phyloP scores from a whole-genome alignment of 768 basidiomycete genomes.

The Mycena capillaripes region DNA sequence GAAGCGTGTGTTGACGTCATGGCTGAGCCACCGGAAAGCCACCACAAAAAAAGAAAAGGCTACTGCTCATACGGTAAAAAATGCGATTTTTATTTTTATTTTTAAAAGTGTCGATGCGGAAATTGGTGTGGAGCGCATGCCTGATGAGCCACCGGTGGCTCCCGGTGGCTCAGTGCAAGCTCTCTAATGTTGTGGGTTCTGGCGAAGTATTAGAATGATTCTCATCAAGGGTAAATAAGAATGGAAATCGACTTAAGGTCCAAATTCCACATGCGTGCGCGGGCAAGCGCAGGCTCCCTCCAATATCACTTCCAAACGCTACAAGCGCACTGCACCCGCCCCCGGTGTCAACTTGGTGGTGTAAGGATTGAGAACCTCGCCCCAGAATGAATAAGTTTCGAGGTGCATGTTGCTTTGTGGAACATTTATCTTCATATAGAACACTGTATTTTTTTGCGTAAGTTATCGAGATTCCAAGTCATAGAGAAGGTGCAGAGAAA shows the following conservation, averaged over 20 bases:
- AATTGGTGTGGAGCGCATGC: no score
- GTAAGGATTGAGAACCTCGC: slow-evolving; percentile 58
- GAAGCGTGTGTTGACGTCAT: no score
- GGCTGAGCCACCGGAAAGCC: no score
- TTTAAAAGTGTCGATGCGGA: no score
- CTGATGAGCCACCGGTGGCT: no score
- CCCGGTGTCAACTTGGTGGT: slow-evolving; percentile 60
- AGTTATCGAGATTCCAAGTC: no score
- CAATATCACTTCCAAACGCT: slow-evolving; percentile 57
- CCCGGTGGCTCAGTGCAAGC: no score
- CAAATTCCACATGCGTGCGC: slow-evolving; percentile 40
- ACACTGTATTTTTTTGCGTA: slow-evolving; percentile 43
- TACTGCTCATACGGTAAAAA: no score
- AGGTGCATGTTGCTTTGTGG: slow-evolving; percentile 59
- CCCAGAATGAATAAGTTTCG: slow-evolving; percentile 49
- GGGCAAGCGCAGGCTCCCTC: slow-evolving; percentile 54
- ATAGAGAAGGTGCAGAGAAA: no score
- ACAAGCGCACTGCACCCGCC: slow-evolving; percentile 67
- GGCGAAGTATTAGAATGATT: neutral
- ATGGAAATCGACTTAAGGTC: slow-evolving; percentile 26
- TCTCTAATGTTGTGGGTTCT: slow-evolving; percentile 39
- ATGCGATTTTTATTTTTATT: no score
- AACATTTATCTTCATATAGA: slow-evolving; percentile 60
- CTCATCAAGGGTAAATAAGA: no score
- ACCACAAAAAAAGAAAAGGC: no score